These are phyloP conservation scores for Obelidium mucronatum DNA, from an alignment of 192 early-diverging fungal species.

Conservation along the genomic window DNA sequence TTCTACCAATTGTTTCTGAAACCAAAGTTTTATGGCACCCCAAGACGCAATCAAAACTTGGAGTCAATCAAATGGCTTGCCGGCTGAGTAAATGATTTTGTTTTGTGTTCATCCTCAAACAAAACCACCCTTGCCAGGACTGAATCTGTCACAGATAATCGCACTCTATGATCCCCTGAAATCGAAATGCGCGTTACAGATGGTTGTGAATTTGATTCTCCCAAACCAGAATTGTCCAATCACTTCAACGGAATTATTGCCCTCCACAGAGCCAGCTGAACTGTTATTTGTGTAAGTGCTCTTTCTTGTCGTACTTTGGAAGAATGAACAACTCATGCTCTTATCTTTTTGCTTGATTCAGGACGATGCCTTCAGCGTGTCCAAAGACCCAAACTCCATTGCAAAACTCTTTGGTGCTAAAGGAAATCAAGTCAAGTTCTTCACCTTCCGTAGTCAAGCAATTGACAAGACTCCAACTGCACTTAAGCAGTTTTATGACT, in stretches of 20 bases:
- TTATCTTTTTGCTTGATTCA: neutral
- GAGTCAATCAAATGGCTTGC: neutral
- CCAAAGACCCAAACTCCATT: neutral
- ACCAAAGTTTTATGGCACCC: slow-evolving; percentile 36
- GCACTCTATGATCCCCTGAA: slow-evolving; percentile 22
- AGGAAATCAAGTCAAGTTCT: slow-evolving; percentile 9
- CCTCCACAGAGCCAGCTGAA: slow-evolving; percentile 27
- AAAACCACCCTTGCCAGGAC: neutral
- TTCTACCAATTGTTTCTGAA: slow-evolving; percentile 33
- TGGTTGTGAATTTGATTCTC: slow-evolving; percentile 16
- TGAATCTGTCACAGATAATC: slow-evolving; percentile 18
- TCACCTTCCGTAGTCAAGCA: slow-evolving; percentile 15
- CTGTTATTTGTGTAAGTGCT: slow-evolving; percentile 11
- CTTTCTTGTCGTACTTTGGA: neutral
- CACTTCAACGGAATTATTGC: slow-evolving; percentile 34
- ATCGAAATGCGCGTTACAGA: slow-evolving; percentile 30
- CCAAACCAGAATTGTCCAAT: slow-evolving; percentile 26
- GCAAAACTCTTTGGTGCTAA: neutral
- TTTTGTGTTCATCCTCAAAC: neutral
- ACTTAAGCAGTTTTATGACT: slow-evolving; percentile 21
- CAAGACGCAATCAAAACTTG: too few relatives aligned
- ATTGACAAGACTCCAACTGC: slow-evolving; percentile 29
- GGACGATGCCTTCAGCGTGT: neutral
- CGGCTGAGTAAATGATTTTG: slow-evolving; percentile 15
- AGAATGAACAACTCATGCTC: neutral